A percentile compares a stretch with the other conserved stretches of the same genome.
phyloP scores from a whole-genome alignment of 176 grass and related monocot genomes.

The Ampelocalamus luodianensis region DNA sequence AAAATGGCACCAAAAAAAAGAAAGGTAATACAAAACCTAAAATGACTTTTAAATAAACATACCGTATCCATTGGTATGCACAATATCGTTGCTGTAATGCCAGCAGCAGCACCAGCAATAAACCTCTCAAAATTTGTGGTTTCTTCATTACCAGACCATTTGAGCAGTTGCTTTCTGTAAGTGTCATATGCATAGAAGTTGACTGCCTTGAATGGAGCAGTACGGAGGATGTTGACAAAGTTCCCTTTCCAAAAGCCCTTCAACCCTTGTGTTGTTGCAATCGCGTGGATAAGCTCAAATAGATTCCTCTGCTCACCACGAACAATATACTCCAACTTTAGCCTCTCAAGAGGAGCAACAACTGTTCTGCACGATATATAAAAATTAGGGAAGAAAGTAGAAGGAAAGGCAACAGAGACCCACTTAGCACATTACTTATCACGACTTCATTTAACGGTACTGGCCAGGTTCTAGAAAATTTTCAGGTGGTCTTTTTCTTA shows the following conservation, averaged over 20 bases:
- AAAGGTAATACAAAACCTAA: not conserved
- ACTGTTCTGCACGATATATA: slow-evolving; percentile 72
- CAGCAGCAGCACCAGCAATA: slow-evolving; percentile 84
- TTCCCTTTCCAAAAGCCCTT: slow-evolving; percentile 99
- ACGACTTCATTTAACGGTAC: not conserved
- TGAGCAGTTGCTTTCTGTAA: slow-evolving; percentile 81
- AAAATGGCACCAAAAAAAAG: not conserved
- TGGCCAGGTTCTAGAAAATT: not conserved
- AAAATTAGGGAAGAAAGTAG: slow-evolving; percentile 34
- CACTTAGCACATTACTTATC: slow-evolving; percentile 4
- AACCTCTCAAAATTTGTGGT: slow-evolving; percentile 96
- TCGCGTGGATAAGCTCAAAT: slow-evolving; percentile 79
- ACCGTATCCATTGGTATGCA: slow-evolving; percentile 99
- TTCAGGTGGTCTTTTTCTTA: not conserved
- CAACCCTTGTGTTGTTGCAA: slow-evolving; percentile 76
- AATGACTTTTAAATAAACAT: slow-evolving; percentile 41
- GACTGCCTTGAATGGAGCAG: slow-evolving; percentile 94
- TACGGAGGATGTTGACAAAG: slow-evolving; percentile 94
- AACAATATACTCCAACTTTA: slow-evolving; percentile 97
- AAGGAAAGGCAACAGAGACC: not conserved
- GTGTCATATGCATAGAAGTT: slow-evolving; percentile 98
- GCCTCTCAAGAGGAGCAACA: slow-evolving; percentile 94
- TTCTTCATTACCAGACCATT: slow-evolving; percentile 90
- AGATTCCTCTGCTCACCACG: slow-evolving; percentile 92
- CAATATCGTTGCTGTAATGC: slow-evolving; percentile 82